A percentile compares a stretch with the other conserved stretches of the same genome.
Conservation (phyloP, 2,329 filamentous ascomycete species). For the Knoxdaviesia proteae region DNA sequence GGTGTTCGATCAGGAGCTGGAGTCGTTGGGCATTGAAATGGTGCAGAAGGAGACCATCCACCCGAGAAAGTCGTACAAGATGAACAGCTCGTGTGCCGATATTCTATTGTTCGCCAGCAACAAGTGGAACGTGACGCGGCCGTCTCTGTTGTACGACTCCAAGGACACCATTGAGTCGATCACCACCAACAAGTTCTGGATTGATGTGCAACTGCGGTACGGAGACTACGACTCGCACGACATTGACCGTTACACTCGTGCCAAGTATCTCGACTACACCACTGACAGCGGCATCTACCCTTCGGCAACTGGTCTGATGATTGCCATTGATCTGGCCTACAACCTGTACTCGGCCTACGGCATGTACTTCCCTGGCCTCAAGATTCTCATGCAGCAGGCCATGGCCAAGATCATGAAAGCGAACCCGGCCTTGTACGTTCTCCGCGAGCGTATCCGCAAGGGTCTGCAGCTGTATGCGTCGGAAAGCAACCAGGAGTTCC, state of each 20-base stretch:
- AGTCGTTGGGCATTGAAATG: slow-evolving; percentile 87
- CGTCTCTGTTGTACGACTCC: slow-evolving; percentile 83
- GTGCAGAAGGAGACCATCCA: slow-evolving; percentile 99
- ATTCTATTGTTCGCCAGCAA: slow-evolving; percentile 92
- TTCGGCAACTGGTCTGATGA: slow-evolving; percentile 90
- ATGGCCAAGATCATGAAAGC: slow-evolving; percentile 99
- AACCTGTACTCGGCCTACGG: slow-evolving; percentile 96
- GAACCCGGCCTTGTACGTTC: slow-evolving; percentile 85
- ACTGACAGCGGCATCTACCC: slow-evolving; percentile 98
- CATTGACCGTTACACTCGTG: slow-evolving; percentile 90
- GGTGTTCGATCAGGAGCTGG: slow-evolving; percentile 92
- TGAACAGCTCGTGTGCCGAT: slow-evolving; percentile 98
- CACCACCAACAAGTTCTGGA: slow-evolving; percentile 97
- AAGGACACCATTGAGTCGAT: slow-evolving; percentile 89
- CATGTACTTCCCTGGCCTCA: slow-evolving; percentile 95
- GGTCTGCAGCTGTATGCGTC: slow-evolving; percentile 94
- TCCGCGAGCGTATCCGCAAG: slow-evolving; percentile 95
- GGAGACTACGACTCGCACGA: slow-evolving; percentile 98
- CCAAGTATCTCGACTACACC: slow-evolving; percentile 97
- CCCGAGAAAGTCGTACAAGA: slow-evolving; percentile 98
- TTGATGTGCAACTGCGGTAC: slow-evolving; percentile 90
- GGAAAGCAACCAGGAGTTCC: slow-evolving; percentile 96
- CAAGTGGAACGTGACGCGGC: slow-evolving; percentile 95
- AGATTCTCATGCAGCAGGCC: slow-evolving; percentile 85
- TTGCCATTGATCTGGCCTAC: slow-evolving; percentile 92